Conservation (phyloP, 352 stramenopile genomes). For the Phytophthora constricta region DNA sequence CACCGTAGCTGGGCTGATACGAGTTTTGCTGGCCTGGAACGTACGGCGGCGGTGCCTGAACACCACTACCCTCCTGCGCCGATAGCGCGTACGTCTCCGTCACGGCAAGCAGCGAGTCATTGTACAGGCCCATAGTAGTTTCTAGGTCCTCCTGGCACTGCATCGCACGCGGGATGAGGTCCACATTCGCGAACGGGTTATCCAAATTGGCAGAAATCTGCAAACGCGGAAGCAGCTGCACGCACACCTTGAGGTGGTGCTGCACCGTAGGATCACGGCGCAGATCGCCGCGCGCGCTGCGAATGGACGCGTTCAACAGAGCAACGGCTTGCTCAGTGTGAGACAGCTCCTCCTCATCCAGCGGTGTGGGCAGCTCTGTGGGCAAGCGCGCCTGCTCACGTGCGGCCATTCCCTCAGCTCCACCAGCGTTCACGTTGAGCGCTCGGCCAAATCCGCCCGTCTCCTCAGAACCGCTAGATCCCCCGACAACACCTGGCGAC, state of each 20-base stretch:
- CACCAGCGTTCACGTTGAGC: constrained; percentile 69
- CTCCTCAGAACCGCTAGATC: constrained; percentile 26
- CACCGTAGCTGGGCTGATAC: constrained; percentile 89
- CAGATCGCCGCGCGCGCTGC: constrained; percentile 81
- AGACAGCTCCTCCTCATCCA: constrained; percentile 86
- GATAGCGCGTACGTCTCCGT: constrained; percentile 88
- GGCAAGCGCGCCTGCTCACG: constrained; percentile 80
- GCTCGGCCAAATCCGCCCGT: constrained; percentile 42
- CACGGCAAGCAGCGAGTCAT: constrained; percentile 87
- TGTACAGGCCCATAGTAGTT: constrained; percentile 89
- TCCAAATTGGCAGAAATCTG: constrained; percentile 42
- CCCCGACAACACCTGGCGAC: constrained; percentile 63
- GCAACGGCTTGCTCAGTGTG: constrained; percentile 86
- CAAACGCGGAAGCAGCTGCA: constrained; percentile 37
- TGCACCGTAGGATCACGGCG: constrained; percentile 83
- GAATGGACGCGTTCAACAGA: constrained; percentile 80
- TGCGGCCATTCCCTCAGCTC: constrained; percentile 80
- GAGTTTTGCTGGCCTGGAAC: constrained; percentile 91
- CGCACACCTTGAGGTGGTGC: constrained; percentile 53
- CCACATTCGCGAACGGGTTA: constrained; percentile 45
- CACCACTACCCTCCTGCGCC: constrained; percentile 62
- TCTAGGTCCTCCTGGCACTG: constrained; percentile 83
- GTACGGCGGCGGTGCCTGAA: constrained; percentile 78
- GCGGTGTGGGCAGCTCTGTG: constrained; percentile 82
- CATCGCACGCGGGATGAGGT: constrained; percentile 49